Evolutionary conservation across 331 rosid species (phyloP).

Genomic region (Telfairia occidentalis): DNA sequence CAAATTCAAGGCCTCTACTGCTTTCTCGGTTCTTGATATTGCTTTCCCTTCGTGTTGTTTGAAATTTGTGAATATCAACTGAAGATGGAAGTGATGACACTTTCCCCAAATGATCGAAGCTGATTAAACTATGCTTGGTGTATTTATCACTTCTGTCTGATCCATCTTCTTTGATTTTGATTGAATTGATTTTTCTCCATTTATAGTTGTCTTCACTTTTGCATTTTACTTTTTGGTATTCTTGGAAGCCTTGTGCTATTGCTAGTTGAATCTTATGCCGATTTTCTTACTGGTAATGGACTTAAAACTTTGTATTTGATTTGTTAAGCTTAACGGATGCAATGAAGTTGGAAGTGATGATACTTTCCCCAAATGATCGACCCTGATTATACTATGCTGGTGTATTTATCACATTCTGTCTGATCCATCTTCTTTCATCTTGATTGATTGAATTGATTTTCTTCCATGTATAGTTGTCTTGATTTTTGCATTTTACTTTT

Average conservation of each 20-base stretch:
- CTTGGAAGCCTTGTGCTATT: background rate
- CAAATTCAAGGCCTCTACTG: background rate
- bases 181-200: background rate
- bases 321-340: background rate
- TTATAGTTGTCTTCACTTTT: background rate
- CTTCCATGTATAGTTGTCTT: background rate
- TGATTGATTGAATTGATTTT: too few relatives aligned
- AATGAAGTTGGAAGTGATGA: conserved; percentile 11
- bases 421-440: conserved; percentile 13
- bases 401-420: background rate
- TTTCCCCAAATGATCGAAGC: conserved; percentile 17
- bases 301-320: background rate
- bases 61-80: background rate
- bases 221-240: background rate
- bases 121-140: conserved; percentile 13
- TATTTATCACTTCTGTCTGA: conserved; percentile 3
- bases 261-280: background rate
- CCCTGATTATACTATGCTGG: conserved; percentile 7
- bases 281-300: background rate
- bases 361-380: conserved; percentile 16
- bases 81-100: conserved; percentile 8
- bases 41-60: background rate
- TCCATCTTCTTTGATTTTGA: background rate
- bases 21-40: background rate
- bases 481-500: background rate